Percentiles rank a stretch among this genome's conserved stretches.
These are phyloP conservation scores for Zygotorulaspora sp. DNA, from an alignment of 805 yeast species.

Conservation along the genomic window DNA sequence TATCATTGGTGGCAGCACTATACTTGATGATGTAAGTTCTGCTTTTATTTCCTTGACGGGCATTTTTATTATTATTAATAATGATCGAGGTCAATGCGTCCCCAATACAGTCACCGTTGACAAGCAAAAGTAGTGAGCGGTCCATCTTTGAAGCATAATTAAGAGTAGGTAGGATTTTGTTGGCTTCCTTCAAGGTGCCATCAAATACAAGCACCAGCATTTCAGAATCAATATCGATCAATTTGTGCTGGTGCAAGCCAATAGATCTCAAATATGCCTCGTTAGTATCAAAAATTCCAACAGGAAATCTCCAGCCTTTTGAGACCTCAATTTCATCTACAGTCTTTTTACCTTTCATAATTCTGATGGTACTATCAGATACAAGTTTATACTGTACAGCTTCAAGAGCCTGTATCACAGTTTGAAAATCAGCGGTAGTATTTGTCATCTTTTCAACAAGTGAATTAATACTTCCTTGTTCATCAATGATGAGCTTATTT, in stretches of 20 bases:
- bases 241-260: conserved; percentile 23
- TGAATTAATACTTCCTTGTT: conserved; percentile 16
- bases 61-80: conserved; percentile 32
- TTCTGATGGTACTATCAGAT: conserved; percentile 31
- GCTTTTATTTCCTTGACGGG: conserved; percentile 20
- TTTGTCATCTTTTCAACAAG: conserved; percentile 17
- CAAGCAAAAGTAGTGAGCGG: conserved; percentile 26
- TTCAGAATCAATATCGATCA: conserved; percentile 22
- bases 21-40: conserved; percentile 24
- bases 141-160: conserved; percentile 23
- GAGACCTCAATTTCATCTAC: conserved; percentile 29
- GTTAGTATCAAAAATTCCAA: conserved; percentile 27
- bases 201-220: conserved; percentile 28
- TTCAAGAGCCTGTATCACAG: conserved; percentile 19
- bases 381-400: conserved; percentile 26
- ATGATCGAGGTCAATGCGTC: conserved; percentile 32
- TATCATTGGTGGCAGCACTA: conserved; percentile 16
- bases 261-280: conserved; percentile 31
- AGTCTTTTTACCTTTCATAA: conserved; percentile 26
- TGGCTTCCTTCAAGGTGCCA: conserved; percentile 28
- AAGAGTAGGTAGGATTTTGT: conserved; percentile 27
- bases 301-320: conserved; percentile 32
- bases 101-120: conserved; percentile 27
- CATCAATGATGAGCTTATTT: conserved; percentile 15
- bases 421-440: conserved; percentile 16